Base-by-base conservation (phyloP, 1,284 basidiomycete genomes). In the Uromyces viciae-fabae region DNA sequence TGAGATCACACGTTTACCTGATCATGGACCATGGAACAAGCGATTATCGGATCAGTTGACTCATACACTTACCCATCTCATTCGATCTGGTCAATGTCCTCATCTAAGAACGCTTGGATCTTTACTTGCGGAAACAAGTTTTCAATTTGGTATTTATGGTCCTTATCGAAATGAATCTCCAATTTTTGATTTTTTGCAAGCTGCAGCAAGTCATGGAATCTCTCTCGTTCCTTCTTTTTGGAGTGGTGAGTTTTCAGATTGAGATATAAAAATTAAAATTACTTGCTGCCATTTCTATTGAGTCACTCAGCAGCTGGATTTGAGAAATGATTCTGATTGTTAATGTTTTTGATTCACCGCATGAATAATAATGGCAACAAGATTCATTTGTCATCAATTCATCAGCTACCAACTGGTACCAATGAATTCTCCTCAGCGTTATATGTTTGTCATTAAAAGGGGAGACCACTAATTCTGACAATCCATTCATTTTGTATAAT, bases 11-110 rank as follows among this genome's bases (percentile, higher is more conserved):
- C 68, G 77, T 8, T 28, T 80, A 22, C n/a, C 68, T 38, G 77
- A 60, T 28, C 77, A 80, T 73, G 77, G 77, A 28, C 68, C 77
- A 19, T 80, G 77, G 77, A 80, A 72, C 25, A 25, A 42, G 11
- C n/a, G 56, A 1, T 73, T 56, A 4, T 9, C 77, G 0, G 77
- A 52, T 17, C 66, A 72, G 15, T 42, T 80, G 19, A 40, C 69
- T 46, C 33, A 25, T 1, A 80, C 68, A 0, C 42, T 80, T 22
- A 36, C 54, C 28, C 2, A 38, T 11, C 38, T 80, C 19, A 72
- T 80, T 43, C 0, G 31, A 8, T 80, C 77, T 4, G n/a, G 25
- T 28, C 77, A 72, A 49, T 80, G 77, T 64, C 77, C 77, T 31
- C 22, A 73, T 28, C 49, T 80, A 31, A 80, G 11, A 38, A 28